A percentile compares a stretch with the other conserved stretches of the same genome.
Evolutionary conservation across 2,329 filamentous ascomycete species (phyloP).

Genomic region (Arthrobotrys pseudoclavata): DNA sequence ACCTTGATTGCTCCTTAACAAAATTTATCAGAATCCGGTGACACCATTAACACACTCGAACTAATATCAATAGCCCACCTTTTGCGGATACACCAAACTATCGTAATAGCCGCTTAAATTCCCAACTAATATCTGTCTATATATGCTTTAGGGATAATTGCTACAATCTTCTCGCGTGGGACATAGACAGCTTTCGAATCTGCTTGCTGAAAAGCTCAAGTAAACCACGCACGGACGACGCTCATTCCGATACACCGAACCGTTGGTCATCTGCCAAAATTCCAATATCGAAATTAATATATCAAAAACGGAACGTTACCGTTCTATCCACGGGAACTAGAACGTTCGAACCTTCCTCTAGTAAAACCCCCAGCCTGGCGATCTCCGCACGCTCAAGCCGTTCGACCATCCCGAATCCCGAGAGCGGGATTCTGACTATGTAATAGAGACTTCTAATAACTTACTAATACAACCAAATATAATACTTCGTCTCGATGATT

Average conservation of each 20-base stretch:
- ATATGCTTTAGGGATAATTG: slow-evolving; percentile 3
- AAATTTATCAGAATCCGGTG: slow-evolving; percentile 56
- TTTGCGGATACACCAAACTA: not conserved
- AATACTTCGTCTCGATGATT: not conserved
- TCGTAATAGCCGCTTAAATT: not conserved
- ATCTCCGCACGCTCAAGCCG: slow-evolving; percentile 36
- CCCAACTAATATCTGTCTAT: not conserved
- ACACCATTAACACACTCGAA: slow-evolving; percentile 23
- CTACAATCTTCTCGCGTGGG: not conserved
- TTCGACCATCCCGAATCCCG: slow-evolving; percentile 24
- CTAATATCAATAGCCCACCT: slow-evolving; percentile 1
- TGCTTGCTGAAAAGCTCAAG: slow-evolving; percentile 29
- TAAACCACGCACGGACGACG: slow-evolving; percentile 47
- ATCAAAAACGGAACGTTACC: not conserved
- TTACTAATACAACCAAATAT: not conserved
- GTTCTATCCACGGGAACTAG: slow-evolving; percentile 21
- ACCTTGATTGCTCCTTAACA: slow-evolving; percentile 22
- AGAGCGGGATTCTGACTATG: slow-evolving; percentile 8
- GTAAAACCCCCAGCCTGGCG: slow-evolving; percentile 6
- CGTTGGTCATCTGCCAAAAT: slow-evolving; percentile 44
- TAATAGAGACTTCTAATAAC: slow-evolving; percentile 24
- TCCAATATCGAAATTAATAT: slow-evolving; percentile 43
- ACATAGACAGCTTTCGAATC: not conserved
- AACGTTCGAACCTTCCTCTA: slow-evolving; percentile 19
- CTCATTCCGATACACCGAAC: slow-evolving; percentile 36